Evolutionary conservation across 306 rosid species (phyloP).

Genomic region (Arachis hypogaea): DNA sequence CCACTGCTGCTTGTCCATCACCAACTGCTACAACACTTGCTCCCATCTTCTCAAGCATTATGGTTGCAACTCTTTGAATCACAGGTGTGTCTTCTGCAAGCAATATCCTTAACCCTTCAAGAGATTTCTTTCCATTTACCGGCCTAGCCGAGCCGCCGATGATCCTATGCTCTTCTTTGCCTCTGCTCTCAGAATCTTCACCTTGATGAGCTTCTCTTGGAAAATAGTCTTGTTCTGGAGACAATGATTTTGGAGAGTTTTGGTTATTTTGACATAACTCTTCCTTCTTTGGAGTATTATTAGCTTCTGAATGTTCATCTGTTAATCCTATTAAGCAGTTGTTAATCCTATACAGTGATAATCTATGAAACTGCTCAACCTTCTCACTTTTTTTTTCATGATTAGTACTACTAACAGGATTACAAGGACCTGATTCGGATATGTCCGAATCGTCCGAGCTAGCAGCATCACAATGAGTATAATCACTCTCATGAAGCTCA

Average conservation of each 20-base stretch:
- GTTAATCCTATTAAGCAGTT: constrained; percentile 63
- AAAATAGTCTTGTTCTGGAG: constrained; percentile 35
- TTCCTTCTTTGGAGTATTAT: constrained; percentile 42
- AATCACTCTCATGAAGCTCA: constrained; percentile 82
- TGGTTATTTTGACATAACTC: constrained; percentile 41
- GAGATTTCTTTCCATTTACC: constrained; percentile 59
- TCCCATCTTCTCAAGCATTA: constrained; percentile 99
- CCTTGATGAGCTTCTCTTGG: constrained; percentile 38
- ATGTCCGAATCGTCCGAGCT: constrained; percentile 88
- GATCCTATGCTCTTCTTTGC: constrained; percentile 32
- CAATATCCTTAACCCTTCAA: constrained; percentile 80
- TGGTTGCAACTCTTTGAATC: constrained; percentile 92
- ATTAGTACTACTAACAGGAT: constrained; percentile 31
- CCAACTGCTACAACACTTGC: constrained; percentile 78
- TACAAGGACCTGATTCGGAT: constrained; percentile 51
- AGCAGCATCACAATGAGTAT: constrained; percentile 65
- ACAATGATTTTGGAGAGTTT: constrained; percentile 31
- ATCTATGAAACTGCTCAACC: constrained; percentile 33
- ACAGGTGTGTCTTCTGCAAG: constrained; percentile 95
- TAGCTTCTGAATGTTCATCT: constrained; percentile 43
- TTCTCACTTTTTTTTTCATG: constrained; percentile 49
- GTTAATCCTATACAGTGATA: constrained; percentile 48
- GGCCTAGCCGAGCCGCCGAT: constrained; percentile 46
- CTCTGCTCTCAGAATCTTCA: constrained; percentile 41
- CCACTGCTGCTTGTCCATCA: constrained; percentile 90